Conservation (phyloP, 306 rosid genomes). For the Lagenaria siceraria region DNA sequence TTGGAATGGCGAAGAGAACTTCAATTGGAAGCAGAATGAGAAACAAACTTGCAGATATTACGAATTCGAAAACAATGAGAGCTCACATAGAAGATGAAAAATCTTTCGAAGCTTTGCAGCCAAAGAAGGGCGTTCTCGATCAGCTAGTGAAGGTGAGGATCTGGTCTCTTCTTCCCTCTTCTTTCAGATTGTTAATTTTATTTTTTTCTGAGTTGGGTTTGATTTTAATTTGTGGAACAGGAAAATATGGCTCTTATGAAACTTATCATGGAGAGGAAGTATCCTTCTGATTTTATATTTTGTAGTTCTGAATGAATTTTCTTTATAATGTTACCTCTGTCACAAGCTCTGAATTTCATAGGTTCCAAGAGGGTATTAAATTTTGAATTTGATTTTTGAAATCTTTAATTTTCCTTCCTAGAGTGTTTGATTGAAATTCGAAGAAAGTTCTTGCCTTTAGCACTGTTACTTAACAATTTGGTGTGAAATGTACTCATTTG, state of each 20-base stretch:
- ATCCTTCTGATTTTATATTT: constrained; percentile 23
- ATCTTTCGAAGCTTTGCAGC: constrained; percentile 1
- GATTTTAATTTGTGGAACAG: constrained; percentile 28
- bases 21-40: constrained; percentile 49
- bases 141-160: constrained; percentile 47
- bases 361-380: no score
- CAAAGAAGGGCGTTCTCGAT: constrained; percentile 27
- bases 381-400: no score
- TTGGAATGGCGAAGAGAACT: constrained; percentile 36
- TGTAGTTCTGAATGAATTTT: no score
- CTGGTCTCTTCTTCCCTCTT: neutral
- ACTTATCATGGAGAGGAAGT: constrained; percentile 59
- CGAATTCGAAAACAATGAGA: constrained; percentile 32
- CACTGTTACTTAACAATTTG: no score
- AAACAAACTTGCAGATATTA: constrained; percentile 65
- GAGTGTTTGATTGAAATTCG: no score
- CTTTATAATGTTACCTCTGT: no score
- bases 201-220: constrained; percentile 3
- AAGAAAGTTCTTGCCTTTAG: no score
- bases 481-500: no score
- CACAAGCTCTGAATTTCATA: neutral
- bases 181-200: neutral
- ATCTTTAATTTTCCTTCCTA: no score
- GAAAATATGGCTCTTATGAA: constrained; percentile 45
- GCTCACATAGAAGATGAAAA: constrained; percentile 13